These are phyloP conservation scores for Crucihimalaya himalaica DNA, from an alignment of 345 rosid genomes.

Conservation along the genomic window DNA sequence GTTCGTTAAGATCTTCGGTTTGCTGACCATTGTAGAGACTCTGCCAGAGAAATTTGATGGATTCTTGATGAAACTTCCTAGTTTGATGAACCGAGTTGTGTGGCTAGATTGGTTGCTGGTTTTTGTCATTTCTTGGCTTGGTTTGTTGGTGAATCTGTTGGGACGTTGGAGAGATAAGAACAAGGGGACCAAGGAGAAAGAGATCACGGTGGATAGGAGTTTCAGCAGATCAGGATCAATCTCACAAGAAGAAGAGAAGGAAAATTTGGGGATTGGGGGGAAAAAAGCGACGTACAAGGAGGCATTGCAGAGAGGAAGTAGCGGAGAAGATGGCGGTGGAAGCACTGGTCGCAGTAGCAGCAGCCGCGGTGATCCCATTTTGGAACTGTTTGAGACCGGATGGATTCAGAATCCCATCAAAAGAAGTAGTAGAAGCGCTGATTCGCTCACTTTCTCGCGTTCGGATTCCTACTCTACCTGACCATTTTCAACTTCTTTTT, in stretches of 20 bases:
- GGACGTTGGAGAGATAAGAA: slow-evolving; percentile 40
- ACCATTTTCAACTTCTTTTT: background rate
- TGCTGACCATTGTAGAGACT: slow-evolving; percentile 44
- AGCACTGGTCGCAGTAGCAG: slow-evolving; percentile 5
- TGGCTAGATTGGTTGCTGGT: slow-evolving; percentile 43
- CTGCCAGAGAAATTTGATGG: slow-evolving; percentile 56
- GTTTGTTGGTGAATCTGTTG: slow-evolving; percentile 33
- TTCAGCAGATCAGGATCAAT: slow-evolving; percentile 37
- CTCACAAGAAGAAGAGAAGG: slow-evolving; percentile 14
- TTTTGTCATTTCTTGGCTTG: slow-evolving; percentile 46
- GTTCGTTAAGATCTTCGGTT: slow-evolving; percentile 50
- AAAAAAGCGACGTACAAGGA: slow-evolving; percentile 53
- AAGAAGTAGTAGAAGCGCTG: slow-evolving; percentile 22
- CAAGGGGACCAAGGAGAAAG: slow-evolving; percentile 53
- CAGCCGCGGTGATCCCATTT: slow-evolving; percentile 41
- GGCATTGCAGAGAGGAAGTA: slow-evolving; percentile 49
- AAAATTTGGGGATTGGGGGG: background rate
- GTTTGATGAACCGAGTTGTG: slow-evolving; percentile 39
- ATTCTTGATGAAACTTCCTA: slow-evolving; percentile 34
- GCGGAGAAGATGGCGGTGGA: slow-evolving; percentile 37
- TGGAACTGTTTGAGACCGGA: slow-evolving; percentile 57
- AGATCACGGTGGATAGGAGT: slow-evolving; percentile 47
- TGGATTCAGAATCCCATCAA: slow-evolving; percentile 51
- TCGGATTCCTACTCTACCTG: slow-evolving; percentile 29
- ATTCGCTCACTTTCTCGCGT: slow-evolving; percentile 27